A percentile compares a stretch with the other conserved stretches of the same genome.
Conservation (phyloP, 2,329 filamentous ascomycete genomes). For the Cryphonectria nitschkei region DNA sequence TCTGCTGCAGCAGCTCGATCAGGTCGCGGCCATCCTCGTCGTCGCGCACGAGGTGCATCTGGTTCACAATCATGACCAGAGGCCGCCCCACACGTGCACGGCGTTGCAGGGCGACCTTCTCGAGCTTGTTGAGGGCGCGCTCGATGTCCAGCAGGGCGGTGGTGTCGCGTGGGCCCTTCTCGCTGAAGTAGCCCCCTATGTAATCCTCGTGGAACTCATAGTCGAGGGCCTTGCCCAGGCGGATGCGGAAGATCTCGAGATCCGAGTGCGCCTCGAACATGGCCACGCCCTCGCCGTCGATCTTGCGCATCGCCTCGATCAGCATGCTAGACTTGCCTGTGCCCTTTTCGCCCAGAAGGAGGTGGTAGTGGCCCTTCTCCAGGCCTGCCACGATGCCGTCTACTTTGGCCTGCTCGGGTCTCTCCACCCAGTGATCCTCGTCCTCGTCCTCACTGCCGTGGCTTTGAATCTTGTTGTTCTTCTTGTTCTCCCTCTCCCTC, state of each 20-base stretch:
- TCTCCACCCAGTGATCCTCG: slow-evolving; percentile 75
- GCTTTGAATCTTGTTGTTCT: neutral
- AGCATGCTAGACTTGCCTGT: slow-evolving; percentile 97
- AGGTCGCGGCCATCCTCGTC: slow-evolving; percentile 92
- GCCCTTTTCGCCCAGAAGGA: slow-evolving; percentile 93
- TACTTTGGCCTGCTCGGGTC: slow-evolving; percentile 80
- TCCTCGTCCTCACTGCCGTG: slow-evolving; percentile 37
- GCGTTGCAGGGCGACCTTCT: slow-evolving; percentile 85
- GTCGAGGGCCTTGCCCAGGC: slow-evolving; percentile 90
- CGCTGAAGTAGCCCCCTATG: slow-evolving; percentile 94
- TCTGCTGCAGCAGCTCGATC: slow-evolving; percentile 91
- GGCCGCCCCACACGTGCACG: slow-evolving; percentile 67
- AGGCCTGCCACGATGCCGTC: slow-evolving; percentile 80
- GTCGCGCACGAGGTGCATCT: slow-evolving; percentile 87
- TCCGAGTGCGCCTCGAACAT: slow-evolving; percentile 98
- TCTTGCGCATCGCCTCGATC: slow-evolving; percentile 90
- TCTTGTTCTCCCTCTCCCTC: slow-evolving; percentile 32
- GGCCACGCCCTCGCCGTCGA: slow-evolving; percentile 83
- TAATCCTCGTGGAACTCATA: slow-evolving; percentile 99
- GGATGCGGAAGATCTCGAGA: slow-evolving; percentile 90
- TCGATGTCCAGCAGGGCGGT: slow-evolving; percentile 94
- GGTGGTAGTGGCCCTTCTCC: slow-evolving; percentile 80
- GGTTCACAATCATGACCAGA: slow-evolving; percentile 91
- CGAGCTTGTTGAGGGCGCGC: slow-evolving; percentile 93
- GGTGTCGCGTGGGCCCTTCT: slow-evolving; percentile 87